phyloP scores from a whole-genome alignment of 225 moss, liverwort and hornwort species.

The Sphagnum contortum region DNA sequence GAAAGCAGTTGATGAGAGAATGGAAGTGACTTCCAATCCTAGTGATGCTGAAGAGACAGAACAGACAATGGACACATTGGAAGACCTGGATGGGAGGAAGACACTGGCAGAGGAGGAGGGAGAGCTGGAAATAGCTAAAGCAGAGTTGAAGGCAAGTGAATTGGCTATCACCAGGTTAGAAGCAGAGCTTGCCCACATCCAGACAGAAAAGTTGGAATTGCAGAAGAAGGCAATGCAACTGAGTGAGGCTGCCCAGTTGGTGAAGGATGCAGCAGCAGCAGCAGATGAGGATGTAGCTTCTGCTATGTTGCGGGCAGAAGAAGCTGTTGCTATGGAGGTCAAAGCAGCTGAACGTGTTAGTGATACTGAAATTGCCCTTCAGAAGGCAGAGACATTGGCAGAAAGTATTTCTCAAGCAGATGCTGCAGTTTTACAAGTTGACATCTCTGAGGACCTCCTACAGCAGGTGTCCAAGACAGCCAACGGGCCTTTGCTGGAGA shows the following conservation, averaged over 20 bases:
- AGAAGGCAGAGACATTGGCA: conserved; percentile 60
- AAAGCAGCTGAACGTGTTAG: conserved; percentile 62
- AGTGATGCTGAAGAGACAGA: conserved; percentile 18
- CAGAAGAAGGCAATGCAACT: conserved; percentile 39
- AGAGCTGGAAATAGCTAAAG: conserved; percentile 43
- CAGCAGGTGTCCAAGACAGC: conserved; percentile 32
- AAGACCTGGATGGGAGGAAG: conserved; percentile 8
- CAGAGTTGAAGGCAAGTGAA: conserved; percentile 32
- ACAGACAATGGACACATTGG: conserved; percentile 21
- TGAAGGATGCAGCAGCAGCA: conserved; percentile 40
- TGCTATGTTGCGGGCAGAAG: conserved; percentile 76
- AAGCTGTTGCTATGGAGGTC: conserved; percentile 67
- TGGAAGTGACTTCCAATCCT: conserved; percentile 13
- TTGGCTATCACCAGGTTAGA: conserved; percentile 26
- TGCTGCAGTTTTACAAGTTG: conserved; percentile 49
- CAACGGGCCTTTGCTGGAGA: conserved; percentile 35
- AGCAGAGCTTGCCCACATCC: conserved; percentile 34
- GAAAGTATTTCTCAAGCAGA: conserved; percentile 42
- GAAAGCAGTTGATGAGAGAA: conserved; percentile 4
- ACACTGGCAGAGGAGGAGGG: conserved; percentile 19
- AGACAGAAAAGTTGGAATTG: conserved; percentile 24
- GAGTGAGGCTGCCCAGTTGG: conserved; percentile 33
- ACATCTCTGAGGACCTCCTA: conserved; percentile 20
- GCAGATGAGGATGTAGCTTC: conserved; percentile 65
- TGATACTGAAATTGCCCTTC: conserved; percentile 66